Conservation (phyloP, 2,329 filamentous ascomycete species). For the Diaporthe longicolla region DNA sequence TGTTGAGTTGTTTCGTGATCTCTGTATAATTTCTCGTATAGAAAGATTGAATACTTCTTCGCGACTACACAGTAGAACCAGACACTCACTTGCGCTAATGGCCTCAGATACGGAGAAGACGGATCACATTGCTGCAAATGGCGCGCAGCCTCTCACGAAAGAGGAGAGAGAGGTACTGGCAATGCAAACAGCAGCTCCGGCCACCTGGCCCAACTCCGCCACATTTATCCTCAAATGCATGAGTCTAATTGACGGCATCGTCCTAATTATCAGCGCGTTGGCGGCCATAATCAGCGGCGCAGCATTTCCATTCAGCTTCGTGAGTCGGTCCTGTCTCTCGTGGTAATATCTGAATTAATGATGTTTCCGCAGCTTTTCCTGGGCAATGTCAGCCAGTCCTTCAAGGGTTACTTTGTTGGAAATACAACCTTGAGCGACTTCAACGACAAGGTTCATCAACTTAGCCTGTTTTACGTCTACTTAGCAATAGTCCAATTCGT, state of each 20-base stretch:
- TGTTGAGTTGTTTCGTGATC: neutral
- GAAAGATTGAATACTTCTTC: neutral
- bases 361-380: neutral
- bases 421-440: conserved; percentile 69
- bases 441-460: conserved; percentile 68
- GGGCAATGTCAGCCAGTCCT: conserved; percentile 54
- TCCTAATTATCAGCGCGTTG: neutral
- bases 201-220: neutral
- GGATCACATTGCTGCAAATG: neutral
- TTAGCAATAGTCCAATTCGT: conserved; percentile 85
- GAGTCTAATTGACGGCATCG: neutral
- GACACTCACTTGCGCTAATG: neutral
- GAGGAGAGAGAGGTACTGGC: conserved; percentile 3
- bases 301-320: neutral
- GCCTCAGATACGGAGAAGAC: neutral
- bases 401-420: conserved; percentile 73
- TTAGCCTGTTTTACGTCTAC: conserved; percentile 88
- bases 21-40: neutral
- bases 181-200: neutral
- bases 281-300: neutral
- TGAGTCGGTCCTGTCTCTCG: neutral
- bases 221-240: neutral
- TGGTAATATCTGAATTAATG: neutral
- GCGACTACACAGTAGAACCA: neutral
- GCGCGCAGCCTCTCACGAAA: conserved; percentile 1